These are phyloP conservation scores for Pyrus communis DNA, from an alignment of 306 rosid species.

Conservation along the genomic window DNA sequence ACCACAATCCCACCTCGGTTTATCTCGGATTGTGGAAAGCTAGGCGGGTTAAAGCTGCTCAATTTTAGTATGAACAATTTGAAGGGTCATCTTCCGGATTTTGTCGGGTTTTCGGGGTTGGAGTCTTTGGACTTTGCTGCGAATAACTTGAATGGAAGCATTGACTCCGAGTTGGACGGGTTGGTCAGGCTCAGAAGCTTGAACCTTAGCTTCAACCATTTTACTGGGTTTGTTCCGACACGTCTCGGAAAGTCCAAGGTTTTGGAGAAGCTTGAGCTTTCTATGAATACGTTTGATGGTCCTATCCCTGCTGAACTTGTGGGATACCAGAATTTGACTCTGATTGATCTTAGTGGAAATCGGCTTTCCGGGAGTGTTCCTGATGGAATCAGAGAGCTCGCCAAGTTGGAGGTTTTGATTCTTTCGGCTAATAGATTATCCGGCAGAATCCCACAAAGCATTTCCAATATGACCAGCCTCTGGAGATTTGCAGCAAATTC, in stretches of 20 bases:
- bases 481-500: conserved; percentile 57
- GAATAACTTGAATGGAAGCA: conserved; percentile 14
- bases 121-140: conserved; percentile 57
- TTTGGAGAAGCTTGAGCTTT: conserved; percentile 58
- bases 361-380: conserved; percentile 28
- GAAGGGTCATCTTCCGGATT: conserved; percentile 37
- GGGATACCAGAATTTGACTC: conserved; percentile 32
- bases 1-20: conserved; percentile 39
- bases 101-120: conserved; percentile 50
- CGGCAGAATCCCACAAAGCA: conserved; percentile 43
- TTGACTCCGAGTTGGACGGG: conserved; percentile 35
- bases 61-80: conserved; percentile 47
- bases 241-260: conserved; percentile 37
- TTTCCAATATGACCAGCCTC: conserved; percentile 33
- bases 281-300: conserved; percentile 25
- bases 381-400: conserved; percentile 31
- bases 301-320: conserved; percentile 37
- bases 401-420: conserved; percentile 51
- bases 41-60: conserved; percentile 32
- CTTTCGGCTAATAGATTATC: conserved; percentile 42
- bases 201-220: conserved; percentile 26
- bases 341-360: conserved; percentile 43
- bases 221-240: conserved; percentile 38
- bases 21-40: conserved; percentile 46
- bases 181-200: conserved; percentile 43